phyloP scores from a whole-genome alignment of 441 rosid species.

The Eruca vesicaria region DNA sequence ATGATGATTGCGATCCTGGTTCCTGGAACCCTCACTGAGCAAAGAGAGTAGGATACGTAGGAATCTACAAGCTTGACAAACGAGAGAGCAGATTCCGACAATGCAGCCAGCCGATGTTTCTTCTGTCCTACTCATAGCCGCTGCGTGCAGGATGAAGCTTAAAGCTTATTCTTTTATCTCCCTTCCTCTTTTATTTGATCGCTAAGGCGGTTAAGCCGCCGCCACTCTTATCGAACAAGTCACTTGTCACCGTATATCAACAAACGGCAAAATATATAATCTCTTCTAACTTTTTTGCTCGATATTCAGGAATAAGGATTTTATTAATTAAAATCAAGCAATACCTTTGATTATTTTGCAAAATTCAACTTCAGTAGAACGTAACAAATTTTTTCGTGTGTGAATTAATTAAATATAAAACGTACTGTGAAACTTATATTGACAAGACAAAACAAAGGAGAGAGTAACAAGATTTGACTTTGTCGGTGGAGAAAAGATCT shows the following conservation, averaged over 20 bases:
- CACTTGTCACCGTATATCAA: no score
- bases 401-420: no score
- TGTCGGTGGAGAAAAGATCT: background rate
- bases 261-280: no score
- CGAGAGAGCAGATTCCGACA: slow-evolving; percentile 29
- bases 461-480: background rate
- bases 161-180: background rate
- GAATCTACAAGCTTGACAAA: slow-evolving; percentile 29
- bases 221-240: background rate
- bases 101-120: slow-evolving; percentile 31
- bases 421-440: background rate
- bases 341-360: background rate
- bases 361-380: no score
- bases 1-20: background rate
- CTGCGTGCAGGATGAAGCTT: slow-evolving; percentile 1
- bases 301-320: background rate
- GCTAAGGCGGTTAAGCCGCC: slow-evolving; percentile 12
- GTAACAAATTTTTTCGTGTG: background rate
- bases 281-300: no score
- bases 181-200: background rate
- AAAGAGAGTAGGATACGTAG: slow-evolving; percentile 22
- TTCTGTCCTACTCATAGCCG: slow-evolving; percentile 28
- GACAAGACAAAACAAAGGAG: background rate
- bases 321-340: background rate
- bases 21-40: slow-evolving; percentile 5